These are phyloP conservation scores for Linnemannia elongata DNA, from an alignment of 192 early-diverging fungal genomes.

Conservation along the genomic window DNA sequence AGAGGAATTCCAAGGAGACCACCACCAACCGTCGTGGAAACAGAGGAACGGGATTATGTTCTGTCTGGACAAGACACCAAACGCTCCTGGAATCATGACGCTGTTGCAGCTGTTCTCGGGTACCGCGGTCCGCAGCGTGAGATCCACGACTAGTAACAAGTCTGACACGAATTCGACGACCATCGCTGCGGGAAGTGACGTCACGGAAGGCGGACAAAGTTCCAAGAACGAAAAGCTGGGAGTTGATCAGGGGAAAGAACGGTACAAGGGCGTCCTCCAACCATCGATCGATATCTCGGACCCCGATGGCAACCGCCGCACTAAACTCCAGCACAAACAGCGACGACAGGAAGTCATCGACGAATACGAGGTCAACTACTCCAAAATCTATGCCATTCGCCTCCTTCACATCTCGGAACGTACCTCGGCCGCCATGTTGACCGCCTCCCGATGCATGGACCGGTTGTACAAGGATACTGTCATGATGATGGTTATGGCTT, in stretches of 20 bases:
- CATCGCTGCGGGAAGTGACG: background rate
- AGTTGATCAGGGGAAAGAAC: background rate
- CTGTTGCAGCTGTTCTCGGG: conserved; percentile 51
- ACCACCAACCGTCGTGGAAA: background rate
- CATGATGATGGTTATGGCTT: conserved; percentile 84
- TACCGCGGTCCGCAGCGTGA: background rate
- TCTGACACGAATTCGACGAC: background rate
- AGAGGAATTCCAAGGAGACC: background rate
- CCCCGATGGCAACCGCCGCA: conserved; percentile 13
- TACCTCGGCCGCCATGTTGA: conserved; percentile 83
- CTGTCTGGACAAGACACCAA: conserved; percentile 51
- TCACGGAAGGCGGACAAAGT: background rate
- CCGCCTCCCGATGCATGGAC: conserved; percentile 68
- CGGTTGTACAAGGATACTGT: conserved; percentile 78
- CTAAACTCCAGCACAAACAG: background rate
- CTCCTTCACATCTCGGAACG: conserved; percentile 83
- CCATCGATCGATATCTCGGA: conserved; percentile 54
- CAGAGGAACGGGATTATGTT: conserved; percentile 50
- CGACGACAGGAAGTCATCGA: background rate
- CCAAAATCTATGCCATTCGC: conserved; percentile 74
- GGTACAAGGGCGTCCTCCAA: conserved; percentile 30
- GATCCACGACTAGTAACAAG: background rate
- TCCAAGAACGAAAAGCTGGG: background rate
- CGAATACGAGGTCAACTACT: conserved; percentile 31
- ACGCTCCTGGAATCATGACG: conserved; percentile 53